These are phyloP conservation scores for Colletotrichum sp. DNA, from an alignment of 2,329 filamentous ascomycete genomes.

Conservation along the genomic window DNA sequence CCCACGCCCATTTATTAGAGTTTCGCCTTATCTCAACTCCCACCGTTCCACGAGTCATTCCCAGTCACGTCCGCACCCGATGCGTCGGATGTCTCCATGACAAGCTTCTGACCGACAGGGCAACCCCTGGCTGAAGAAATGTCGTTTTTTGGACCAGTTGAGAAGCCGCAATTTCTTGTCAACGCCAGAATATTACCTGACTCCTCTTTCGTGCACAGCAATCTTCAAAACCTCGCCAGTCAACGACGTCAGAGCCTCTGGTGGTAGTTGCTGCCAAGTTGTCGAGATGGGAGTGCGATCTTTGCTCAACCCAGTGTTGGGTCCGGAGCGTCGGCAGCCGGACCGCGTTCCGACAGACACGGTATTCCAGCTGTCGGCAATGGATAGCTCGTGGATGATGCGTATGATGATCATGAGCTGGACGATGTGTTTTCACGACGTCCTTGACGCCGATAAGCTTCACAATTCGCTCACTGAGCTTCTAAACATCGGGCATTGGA, in stretches of 20 bases:
- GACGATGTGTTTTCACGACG: conserved; percentile 49
- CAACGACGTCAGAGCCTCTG: background rate
- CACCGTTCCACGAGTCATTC: background rate
- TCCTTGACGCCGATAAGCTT: conserved; percentile 47
- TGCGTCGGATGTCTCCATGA: background rate
- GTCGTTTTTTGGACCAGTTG: background rate
- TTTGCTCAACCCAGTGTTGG: conserved; percentile 7
- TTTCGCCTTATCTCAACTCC: background rate
- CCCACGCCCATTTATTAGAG: background rate
- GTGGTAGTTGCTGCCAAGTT: background rate
- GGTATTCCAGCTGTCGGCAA: conserved; percentile 30
- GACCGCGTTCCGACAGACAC: background rate
- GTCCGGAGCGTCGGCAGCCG: background rate
- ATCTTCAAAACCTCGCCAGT: background rate
- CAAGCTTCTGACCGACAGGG: background rate
- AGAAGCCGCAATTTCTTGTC: background rate
- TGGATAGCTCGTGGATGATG: conserved; percentile 35
- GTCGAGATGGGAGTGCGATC: background rate
- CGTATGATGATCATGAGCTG: conserved; percentile 33
- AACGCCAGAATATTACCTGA: background rate
- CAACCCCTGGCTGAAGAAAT: background rate
- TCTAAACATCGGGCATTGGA: conserved; percentile 48
- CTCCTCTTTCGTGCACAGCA: background rate
- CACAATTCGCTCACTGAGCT: conserved; percentile 38
- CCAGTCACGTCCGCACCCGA: background rate